Base-by-base conservation (phyloP, 352 stramenopile species). In the Halophytophthora batemanensis region DNA sequence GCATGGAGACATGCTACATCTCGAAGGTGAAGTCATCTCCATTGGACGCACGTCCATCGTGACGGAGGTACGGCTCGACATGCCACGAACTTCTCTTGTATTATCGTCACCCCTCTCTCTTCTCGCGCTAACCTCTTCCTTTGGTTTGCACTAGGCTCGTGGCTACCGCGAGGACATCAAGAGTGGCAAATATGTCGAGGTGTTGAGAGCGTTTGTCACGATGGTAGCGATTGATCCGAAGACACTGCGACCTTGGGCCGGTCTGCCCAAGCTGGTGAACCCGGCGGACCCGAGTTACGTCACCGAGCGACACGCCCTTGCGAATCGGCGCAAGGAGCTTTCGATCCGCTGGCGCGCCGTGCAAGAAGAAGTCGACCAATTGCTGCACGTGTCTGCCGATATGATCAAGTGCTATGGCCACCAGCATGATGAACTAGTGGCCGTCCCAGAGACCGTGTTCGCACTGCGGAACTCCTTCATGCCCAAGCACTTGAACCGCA, bases 21-120 rank as follows among this genome's bases (percentile, higher is more conserved):
- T 84, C 11, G 73, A 84, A 56, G 73, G 69, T 22, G 60, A 80
- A 39, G 61, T 71, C 43, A 57, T 84, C 34, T 61, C 67, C 60
- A 69, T 61, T 6, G 68, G 69, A 22, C 56, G 62, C 17, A 69
- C 64, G 19, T 77, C 70, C 21, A 34, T 72, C 19, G 53, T 67
- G 14, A 61, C 73, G 18, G 64, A 77, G 42, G 61, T 81, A 52
- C 25, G 25, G 8, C 25, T n/a, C n/a, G n/a, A n/a, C n/a, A n/a
- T n/a, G n/a, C n/a, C n/a, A n/a, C n/a, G n/a, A n/a, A n/a, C n/a
- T n/a, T 8, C 25, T 31, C 4, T 31, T 31, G 25, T 8, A n/a
- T n/a, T n/a, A n/a, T n/a, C n/a, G n/a, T 31, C 25, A 31, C 4
- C 25, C 8, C 4, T 31, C 8, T 4, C 25, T 31, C 8, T 31